Conservation (phyloP, 1,139 yeast genomes). For the Tardiomyces depauwii region DNA sequence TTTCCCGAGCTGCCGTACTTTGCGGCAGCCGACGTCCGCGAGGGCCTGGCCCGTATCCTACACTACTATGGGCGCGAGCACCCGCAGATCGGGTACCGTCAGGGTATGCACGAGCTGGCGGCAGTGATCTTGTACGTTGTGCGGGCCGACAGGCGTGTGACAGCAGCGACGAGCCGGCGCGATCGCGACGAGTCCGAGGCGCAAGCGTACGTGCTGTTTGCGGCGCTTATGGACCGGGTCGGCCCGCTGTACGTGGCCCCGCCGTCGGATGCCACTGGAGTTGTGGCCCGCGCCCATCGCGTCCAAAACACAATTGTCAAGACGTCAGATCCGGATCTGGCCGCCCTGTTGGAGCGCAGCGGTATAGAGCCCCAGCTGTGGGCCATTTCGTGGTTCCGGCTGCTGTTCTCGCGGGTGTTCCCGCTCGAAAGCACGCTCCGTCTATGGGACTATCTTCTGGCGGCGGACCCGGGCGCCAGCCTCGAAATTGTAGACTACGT, state of each 20-base stretch:
- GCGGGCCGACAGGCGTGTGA: constrained; percentile 8
- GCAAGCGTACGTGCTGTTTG: constrained; percentile 23
- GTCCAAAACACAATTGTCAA: constrained; percentile 28
- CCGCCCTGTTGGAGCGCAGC: constrained; percentile 27
- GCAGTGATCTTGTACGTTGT: constrained; percentile 33
- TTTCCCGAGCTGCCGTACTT: constrained; percentile 47
- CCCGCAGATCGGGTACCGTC: constrained; percentile 42
- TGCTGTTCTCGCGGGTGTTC: constrained; percentile 42
- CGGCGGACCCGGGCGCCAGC: constrained; percentile 18
- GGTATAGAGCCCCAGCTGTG: constrained; percentile 49
- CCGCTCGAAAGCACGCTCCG: constrained; percentile 18
- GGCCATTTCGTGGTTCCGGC: constrained; percentile 46
- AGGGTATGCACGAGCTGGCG: constrained; percentile 51
- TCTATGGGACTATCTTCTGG: constrained; percentile 30
- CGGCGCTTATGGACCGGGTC: constrained; percentile 21
- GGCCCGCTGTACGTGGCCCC: constrained; percentile 19
- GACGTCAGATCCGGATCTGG: constrained; percentile 27
- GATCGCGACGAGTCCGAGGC: constrained; percentile 12
- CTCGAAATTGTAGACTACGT: constrained; percentile 24
- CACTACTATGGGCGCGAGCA: constrained; percentile 44
- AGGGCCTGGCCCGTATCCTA: constrained; percentile 35
- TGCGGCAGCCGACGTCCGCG: constrained; percentile 21
- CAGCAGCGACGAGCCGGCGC: background rate
- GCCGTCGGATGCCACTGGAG: constrained; percentile 1
- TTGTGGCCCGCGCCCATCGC: constrained; percentile 19